phyloP scores from a whole-genome alignment of 129 eudicot species.

The Mikania micrantha region DNA sequence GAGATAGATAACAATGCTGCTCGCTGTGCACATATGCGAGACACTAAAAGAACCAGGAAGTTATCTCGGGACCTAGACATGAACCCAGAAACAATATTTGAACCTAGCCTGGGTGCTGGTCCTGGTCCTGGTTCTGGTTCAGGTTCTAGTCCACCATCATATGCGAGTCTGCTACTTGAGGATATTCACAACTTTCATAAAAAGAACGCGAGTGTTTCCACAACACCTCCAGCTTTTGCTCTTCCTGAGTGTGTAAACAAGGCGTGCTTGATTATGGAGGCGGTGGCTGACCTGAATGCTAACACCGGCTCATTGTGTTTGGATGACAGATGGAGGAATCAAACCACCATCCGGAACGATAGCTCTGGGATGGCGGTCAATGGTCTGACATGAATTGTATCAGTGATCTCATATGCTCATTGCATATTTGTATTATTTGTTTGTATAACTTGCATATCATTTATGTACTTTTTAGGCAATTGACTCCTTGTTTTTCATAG shows the following conservation, averaged over 20 bases:
- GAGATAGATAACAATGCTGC: constrained; percentile 74
- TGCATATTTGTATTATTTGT: background rate
- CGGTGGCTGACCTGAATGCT: constrained; percentile 91
- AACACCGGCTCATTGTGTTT: constrained; percentile 29
- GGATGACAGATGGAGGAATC: constrained; percentile 41
- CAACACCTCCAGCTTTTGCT: constrained; percentile 32
- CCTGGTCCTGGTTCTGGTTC: too few relatives aligned
- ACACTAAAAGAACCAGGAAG: constrained; percentile 44
- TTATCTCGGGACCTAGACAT: constrained; percentile 65
- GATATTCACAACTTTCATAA: constrained; percentile 97
- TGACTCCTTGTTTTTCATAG: background rate
- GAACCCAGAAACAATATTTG: constrained; percentile 38
- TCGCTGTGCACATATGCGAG: constrained; percentile 15
- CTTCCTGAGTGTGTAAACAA: constrained; percentile 68
- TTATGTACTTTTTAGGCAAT: background rate
- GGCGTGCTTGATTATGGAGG: constrained; percentile 78
- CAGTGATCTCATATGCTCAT: background rate
- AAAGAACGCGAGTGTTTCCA: constrained; percentile 24
- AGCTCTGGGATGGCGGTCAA: background rate
- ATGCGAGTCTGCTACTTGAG: constrained; percentile 66
- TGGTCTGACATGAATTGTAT: background rate
- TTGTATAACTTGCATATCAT: background rate
- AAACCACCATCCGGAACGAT: background rate
- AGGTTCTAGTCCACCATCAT: constrained; percentile 47
- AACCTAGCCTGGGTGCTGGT: constrained; percentile 7